Percentiles rank a stretch among this genome's conserved stretches.
Conservation (phyloP, 139 green algal genomes). For the Trebouxia sp. region DNA sequence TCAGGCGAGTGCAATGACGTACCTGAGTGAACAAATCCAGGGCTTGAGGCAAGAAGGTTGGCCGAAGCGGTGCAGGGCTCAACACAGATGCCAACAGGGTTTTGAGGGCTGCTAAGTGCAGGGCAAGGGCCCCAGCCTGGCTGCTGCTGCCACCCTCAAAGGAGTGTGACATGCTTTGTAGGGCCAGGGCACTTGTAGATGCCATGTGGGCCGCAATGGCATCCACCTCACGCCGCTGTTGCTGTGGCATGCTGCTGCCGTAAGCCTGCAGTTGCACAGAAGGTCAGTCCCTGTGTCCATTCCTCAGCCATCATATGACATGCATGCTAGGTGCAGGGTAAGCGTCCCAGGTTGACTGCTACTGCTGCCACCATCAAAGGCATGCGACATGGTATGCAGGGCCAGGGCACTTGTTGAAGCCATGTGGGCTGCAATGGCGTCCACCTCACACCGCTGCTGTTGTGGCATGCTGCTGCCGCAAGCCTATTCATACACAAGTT, state of each 20-base stretch:
- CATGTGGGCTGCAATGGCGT: conserved; percentile 54
- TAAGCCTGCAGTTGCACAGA: no score
- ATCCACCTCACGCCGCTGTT: conserved; percentile 46
- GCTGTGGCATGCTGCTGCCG: neutral
- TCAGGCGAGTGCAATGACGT: neutral
- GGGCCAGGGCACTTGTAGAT: conserved; percentile 32
- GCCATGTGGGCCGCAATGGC: conserved; percentile 53
- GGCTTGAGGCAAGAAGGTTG: conserved; percentile 49
- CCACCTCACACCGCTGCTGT: conserved; percentile 39
- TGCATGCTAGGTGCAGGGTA: conserved; percentile 43
- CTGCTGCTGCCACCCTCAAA: conserved; percentile 18
- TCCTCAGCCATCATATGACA: no score
- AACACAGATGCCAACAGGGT: conserved; percentile 60
- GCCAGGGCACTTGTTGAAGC: conserved; percentile 39
- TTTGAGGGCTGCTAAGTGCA: conserved; percentile 47
- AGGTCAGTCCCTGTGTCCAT: no score
- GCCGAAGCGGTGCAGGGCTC: conserved; percentile 47
- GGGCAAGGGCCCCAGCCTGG: neutral
- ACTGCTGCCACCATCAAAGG: conserved; percentile 19
- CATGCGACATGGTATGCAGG: conserved; percentile 6
- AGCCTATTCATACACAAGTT: no score
- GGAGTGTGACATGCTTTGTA: conserved; percentile 22
- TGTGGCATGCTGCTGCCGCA: neutral
- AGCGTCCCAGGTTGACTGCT: neutral
- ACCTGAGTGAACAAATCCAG: conserved; percentile 46